A percentile compares a stretch with the other conserved stretches of the same genome.
Evolutionary conservation across 2,329 filamentous ascomycete genomes (phyloP).

Genomic region (Dothiorella sarmentorum): DNA sequence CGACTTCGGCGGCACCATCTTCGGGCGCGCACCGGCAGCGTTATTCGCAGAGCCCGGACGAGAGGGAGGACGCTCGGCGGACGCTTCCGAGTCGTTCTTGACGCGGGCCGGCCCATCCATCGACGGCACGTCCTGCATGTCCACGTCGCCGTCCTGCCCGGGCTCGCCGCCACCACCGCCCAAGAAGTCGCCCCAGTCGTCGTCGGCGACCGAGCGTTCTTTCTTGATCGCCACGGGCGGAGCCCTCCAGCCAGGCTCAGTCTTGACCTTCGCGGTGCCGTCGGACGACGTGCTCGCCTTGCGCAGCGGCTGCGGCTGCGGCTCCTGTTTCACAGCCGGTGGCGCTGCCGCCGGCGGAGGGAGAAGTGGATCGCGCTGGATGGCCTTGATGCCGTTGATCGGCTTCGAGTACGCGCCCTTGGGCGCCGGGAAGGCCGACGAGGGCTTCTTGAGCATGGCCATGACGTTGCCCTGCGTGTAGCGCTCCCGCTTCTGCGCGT

Average conservation of each 20-base stretch:
- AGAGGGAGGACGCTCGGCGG: not conserved
- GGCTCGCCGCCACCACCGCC: not conserved
- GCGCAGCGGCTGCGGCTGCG: too few relatives aligned
- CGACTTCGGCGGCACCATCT: slow-evolving; percentile 16
- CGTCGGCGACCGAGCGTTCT: not conserved
- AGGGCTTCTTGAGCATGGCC: slow-evolving; percentile 53
- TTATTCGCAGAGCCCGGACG: not conserved
- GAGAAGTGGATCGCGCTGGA: too few relatives aligned
- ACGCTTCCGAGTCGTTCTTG: not conserved
- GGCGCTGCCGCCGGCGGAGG: not conserved
- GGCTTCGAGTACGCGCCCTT: slow-evolving; percentile 3
- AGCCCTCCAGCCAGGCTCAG: not conserved
- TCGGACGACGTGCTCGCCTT: not conserved
- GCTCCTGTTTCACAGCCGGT: not conserved
- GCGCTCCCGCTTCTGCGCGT: slow-evolving; percentile 69
- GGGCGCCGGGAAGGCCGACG: slow-evolving; percentile 39
- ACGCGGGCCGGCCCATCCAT: not conserved
- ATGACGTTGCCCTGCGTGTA: slow-evolving; percentile 70
- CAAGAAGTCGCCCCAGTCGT: slow-evolving; percentile 13
- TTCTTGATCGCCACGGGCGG: not conserved
- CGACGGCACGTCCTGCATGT: slow-evolving; percentile 22
- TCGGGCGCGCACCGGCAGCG: slow-evolving; percentile 3
- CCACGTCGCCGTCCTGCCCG: slow-evolving; percentile 1
- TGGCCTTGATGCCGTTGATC: not conserved
- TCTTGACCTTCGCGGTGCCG: not conserved